phyloP scores from a whole-genome alignment of 2,329 filamentous ascomycete genomes.

The Ceratocystis huliohia region DNA sequence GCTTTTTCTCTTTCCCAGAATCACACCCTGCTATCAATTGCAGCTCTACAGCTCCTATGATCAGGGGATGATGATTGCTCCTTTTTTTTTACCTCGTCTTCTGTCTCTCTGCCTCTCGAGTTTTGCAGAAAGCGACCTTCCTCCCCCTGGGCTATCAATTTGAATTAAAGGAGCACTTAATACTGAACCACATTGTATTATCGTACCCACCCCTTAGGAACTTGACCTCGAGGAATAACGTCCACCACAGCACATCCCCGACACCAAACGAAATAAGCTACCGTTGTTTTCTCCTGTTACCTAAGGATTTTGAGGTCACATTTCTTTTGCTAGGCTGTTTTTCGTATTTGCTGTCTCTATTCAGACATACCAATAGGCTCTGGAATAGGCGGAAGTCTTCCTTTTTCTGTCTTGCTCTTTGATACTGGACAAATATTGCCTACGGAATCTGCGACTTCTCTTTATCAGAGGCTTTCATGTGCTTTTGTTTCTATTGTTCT shows the following conservation, averaged over 20 bases:
- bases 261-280: not conserved
- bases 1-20: not conserved
- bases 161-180: slow-evolving; percentile 8
- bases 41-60: not conserved
- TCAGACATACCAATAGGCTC: not conserved
- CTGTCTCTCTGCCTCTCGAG: not conserved
- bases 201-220: slow-evolving; percentile 3
- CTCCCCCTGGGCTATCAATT: slow-evolving; percentile 7
- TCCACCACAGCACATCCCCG: not conserved
- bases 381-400: not conserved
- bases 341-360: not conserved
- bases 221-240: not conserved
- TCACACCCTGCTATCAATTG: not conserved
- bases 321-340: slow-evolving; percentile 2
- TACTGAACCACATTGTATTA: slow-evolving; percentile 5
- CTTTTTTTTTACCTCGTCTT: not conserved
- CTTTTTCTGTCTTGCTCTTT: slow-evolving; percentile 1
- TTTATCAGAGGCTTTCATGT: not conserved
- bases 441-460: not conserved
- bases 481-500: not conserved
- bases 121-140: not conserved
- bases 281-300: not conserved
- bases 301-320: not conserved
- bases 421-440: not conserved
- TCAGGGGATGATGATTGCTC: not conserved